Percentiles rank a stretch among this genome's conserved stretches.
Conservation (phyloP, 768 basidiomycete genomes). For the Boletus insuetus region DNA sequence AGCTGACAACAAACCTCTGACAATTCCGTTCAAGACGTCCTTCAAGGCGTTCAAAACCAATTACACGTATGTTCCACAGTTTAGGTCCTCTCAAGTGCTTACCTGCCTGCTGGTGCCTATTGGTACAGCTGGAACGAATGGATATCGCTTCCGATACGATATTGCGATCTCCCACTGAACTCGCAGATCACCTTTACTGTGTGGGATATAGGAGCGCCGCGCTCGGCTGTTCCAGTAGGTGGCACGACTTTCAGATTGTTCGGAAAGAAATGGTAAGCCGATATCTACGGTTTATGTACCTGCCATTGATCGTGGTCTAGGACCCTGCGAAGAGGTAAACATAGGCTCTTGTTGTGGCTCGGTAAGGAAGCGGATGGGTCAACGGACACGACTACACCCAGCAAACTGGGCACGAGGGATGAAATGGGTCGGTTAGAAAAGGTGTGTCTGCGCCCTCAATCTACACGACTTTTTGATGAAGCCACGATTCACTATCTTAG, state of each 20-base stretch:
- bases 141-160: slow-evolving; percentile 87
- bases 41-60: slow-evolving; percentile 89
- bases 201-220: slow-evolving; percentile 90
- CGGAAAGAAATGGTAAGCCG: slow-evolving; percentile 82
- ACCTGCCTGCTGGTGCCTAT: background rate
- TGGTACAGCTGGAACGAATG: slow-evolving; percentile 87
- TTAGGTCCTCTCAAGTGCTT: background rate
- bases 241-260: slow-evolving; percentile 90
- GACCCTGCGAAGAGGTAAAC: slow-evolving; percentile 89
- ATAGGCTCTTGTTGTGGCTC: slow-evolving; percentile 81
- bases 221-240: slow-evolving; percentile 78
- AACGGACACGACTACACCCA: slow-evolving; percentile 79
- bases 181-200: slow-evolving; percentile 93
- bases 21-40: slow-evolving; percentile 87
- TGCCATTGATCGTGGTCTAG: slow-evolving; percentile 37
- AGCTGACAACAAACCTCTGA: slow-evolving; percentile 90
- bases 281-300: background rate
- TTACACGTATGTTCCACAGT: slow-evolving; percentile 55
- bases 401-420: slow-evolving; percentile 75
- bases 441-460: slow-evolving; percentile 38
- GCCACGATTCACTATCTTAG: slow-evolving; percentile 32
- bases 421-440: slow-evolving; percentile 97
- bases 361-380: slow-evolving; percentile 85
- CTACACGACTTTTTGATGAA: background rate
- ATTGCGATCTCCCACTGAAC: slow-evolving; percentile 87